Evolutionary conservation across 805 yeast species (phyloP), one percentile per base, ranked within the genome.

Genomic region (Pichia nanzhaoensis): DNA sequence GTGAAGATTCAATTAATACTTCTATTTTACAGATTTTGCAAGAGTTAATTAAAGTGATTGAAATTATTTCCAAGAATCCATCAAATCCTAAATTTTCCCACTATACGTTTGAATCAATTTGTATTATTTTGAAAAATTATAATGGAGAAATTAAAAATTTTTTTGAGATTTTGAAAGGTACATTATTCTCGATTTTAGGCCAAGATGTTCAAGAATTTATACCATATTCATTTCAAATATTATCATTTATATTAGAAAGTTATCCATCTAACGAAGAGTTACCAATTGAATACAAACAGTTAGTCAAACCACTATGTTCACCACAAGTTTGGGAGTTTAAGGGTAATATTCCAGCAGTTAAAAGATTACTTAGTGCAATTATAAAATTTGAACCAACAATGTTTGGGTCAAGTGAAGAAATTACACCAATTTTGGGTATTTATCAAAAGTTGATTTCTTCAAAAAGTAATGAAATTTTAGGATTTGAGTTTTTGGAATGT

Each of bases 71-170:
- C 20, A 81, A 80, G 55, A 93, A 93, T 57, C 99, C 99, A 5
- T 86, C 98, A 5, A 93, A 93, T 65, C 99, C 99, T 37, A 78
- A 82, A 55, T 93, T 93, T 58, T 77, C 89, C 6, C 99, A 93
- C 64, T 95, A 81, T 59, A 73, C 85, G 4, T 93, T 93, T 61
- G 99, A 93, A 69, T 74, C 95, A 8, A 71, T 93, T 47, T 91
- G 93, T 21, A 82, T 82, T 4, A 67, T 90, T 41, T 67, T 90
- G 47, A 81, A 82, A 52, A 81, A 63, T 57, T 58, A 66, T 32
- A 53, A 55, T 3, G 51, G 58, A 12, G 57, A 70, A 22, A 56
- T 70, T 16, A 65, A 68, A 1, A 47, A 60, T 22, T 66, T 75
- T 34, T 80, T 81, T 46, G 64, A 66, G 5, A 50, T 75, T 10